Base-by-base conservation (phyloP, 1,139 yeast species). In the Lodderomyces theae region DNA sequence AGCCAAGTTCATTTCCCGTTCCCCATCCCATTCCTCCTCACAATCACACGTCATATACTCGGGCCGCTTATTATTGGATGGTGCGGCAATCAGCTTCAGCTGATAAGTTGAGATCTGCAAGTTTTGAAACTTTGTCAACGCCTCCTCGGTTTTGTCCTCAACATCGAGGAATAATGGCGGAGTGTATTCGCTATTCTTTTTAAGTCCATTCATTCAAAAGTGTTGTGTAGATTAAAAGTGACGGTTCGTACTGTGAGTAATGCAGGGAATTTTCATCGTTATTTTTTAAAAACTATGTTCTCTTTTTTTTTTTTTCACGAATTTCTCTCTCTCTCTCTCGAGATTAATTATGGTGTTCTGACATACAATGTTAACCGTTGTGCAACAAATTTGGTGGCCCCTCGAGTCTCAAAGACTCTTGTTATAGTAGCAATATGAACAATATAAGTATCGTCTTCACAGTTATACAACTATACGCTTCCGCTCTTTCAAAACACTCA, bases 1-100 rank as follows among this genome's bases (percentile, higher is more conserved):
- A 3, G 97, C 96, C 28, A 58, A 51, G 57, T 88, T 88, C 31
- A 30, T 45, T 47, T 58, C 55, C 19, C 46, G 34, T 3, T 49
- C 52, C 11, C 61, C 46, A 50, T 69, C 73, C 71, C 74, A 68
- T 3, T 69, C 60, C 48, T 77, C 81, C 26, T 53, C 59, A 69
- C 98, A 92, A 54, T 89, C 97, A 71, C 98, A 92, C 15, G 92
- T 79, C 94, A 92, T 88, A 52, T 74, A 76, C 52, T 85, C 90
- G 37, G 65, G 70, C 12, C 45, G 35, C 22, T 43, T 43, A 6
- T 36, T 30, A 13, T 37, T 42, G n/a, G 39, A 34, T 28, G 86
- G 86, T 3, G 89, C 75, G 2, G 95, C 96, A 17, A 86, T 62
- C 34, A 53, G 49, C 54, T 79, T 82, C 43, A 66, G 66, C 26